phyloP scores from a whole-genome alignment of 345 rosid genomes.

The Linum usitatissimum region DNA sequence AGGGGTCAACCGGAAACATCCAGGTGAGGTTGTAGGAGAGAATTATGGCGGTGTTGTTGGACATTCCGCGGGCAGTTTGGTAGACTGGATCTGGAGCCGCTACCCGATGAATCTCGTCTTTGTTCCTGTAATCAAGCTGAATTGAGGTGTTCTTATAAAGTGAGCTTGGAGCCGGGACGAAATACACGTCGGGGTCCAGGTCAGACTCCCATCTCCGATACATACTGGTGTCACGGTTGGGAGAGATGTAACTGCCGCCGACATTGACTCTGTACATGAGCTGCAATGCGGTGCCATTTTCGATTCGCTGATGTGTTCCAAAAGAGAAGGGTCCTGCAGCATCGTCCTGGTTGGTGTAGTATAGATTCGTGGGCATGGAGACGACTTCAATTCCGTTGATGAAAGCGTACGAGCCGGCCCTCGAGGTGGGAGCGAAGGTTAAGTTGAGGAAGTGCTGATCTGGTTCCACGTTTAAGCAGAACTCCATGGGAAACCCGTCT shows the following conservation, averaged over 20 bases:
- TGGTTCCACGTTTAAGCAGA: background rate
- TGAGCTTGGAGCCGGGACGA: background rate
- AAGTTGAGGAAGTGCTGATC: background rate
- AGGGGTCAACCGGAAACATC: too few species aligned
- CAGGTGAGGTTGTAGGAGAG: too few species aligned
- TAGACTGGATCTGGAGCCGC: too few species aligned
- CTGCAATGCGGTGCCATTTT: background rate
- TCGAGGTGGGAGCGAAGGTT: background rate
- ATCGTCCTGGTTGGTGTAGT: background rate
- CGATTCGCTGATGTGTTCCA: background rate
- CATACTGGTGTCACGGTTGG: background rate
- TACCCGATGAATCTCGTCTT: background rate
- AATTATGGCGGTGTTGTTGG: too few species aligned
- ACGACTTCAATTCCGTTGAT: conserved; percentile 1
- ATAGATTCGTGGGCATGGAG: background rate
- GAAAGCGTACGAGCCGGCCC: background rate
- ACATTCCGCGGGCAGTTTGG: too few species aligned
- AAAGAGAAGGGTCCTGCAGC: too few species aligned
- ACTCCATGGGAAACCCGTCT: conserved; percentile 1
- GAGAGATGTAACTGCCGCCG: background rate
- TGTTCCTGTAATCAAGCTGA: background rate
- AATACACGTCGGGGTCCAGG: background rate
- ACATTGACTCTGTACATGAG: conserved; percentile 1
- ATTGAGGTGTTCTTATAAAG: background rate
- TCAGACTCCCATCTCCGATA: background rate